Evolutionary conservation across 352 stramenopile genomes (phyloP), one percentile per base, ranked within the genome.

Genomic region (Globisporangium rhizosaccharum): DNA sequence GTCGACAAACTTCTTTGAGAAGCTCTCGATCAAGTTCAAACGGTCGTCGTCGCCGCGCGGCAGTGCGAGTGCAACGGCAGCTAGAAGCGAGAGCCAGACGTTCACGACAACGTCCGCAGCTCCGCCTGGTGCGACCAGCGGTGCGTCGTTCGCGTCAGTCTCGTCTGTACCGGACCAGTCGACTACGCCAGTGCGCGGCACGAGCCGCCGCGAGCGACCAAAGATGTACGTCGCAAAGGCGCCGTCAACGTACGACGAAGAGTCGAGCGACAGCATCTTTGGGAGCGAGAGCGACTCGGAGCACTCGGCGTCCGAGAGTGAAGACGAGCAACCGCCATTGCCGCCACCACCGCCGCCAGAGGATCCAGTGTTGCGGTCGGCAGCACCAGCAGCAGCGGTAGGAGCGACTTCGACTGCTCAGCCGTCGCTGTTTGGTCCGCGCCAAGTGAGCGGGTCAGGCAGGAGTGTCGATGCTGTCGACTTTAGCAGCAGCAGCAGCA

Each of bases 241-340:
- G 12, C 68, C 70, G 14, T 84, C 79, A 4, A 66, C 82, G 20
- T 70, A 90, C 23, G 82, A 92, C 61, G 80, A 88, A 12, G 85
- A 94, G 61, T 95, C 85, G 2, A 93, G 83, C 47, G 85, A 95
- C 69, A 92, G 82, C 59, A 92, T 95, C 30, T 89, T 92, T 63
- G 85, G 82, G 45, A 93, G 84, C 46, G 74, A 85, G 55, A 82
- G 76, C 53, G 82, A 92, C 6, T 90, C 76, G 9, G 73, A 71
- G 6, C 68, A 65, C 33, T 84, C 65, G 4, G 79, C 70, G 18
- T 75, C 67, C 0, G 75, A 77, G 20, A 67, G 52, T 10, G 76
- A 85, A n/a, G 72, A 70, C 8, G 64, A 71, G 33, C 59, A 68
- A 44, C 73, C 76, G 20, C 76, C 66, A 3, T 37, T 73, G 53